Conservation (phyloP, 106 monocot species). For the Acorus calamus region DNA sequence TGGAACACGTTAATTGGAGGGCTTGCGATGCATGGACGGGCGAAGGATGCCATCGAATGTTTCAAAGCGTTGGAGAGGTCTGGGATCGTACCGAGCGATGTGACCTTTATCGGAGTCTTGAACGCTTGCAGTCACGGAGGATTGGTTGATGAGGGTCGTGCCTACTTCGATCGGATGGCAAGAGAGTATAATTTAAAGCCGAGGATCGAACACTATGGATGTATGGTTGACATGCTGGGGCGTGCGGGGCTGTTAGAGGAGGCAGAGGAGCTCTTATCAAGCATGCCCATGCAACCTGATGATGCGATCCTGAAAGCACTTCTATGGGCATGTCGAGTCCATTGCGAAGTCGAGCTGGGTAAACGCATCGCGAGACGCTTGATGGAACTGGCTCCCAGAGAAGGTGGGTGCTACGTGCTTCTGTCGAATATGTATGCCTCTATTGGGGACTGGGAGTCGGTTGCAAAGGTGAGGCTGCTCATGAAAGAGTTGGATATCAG, state of each 20-base stretch:
- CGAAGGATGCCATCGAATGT: slow-evolving; percentile 28
- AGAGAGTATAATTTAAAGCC: slow-evolving; percentile 14
- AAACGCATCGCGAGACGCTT: not conserved
- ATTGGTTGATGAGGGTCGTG: slow-evolving; percentile 16
- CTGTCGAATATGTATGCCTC: slow-evolving; percentile 31
- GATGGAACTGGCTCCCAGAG: slow-evolving; percentile 6
- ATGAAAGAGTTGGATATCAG: slow-evolving; percentile 24
- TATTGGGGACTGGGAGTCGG: slow-evolving; percentile 17
- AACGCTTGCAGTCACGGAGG: slow-evolving; percentile 30
- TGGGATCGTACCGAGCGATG: slow-evolving; percentile 32
- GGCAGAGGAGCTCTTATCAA: slow-evolving; percentile 19
- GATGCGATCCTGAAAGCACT: not conserved
- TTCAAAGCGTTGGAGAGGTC: slow-evolving; percentile 36
- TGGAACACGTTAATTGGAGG: slow-evolving; percentile 57
- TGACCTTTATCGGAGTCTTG: slow-evolving; percentile 29
- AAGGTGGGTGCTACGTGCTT: slow-evolving; percentile 19
- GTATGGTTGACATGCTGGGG: slow-evolving; percentile 35
- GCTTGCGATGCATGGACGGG: slow-evolving; percentile 47
- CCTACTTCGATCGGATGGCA: slow-evolving; percentile 19
- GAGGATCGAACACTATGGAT: slow-evolving; percentile 27
- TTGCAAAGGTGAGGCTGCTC: slow-evolving; percentile 23
- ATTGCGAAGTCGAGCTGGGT: not conserved
- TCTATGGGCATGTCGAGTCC: slow-evolving; percentile 1
- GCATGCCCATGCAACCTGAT: slow-evolving; percentile 16
- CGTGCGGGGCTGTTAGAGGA: slow-evolving; percentile 28